Evolutionary conservation across 495 filamentous ascomycete genomes (phyloP).

Genomic region (Talaromyces wortmannii): DNA sequence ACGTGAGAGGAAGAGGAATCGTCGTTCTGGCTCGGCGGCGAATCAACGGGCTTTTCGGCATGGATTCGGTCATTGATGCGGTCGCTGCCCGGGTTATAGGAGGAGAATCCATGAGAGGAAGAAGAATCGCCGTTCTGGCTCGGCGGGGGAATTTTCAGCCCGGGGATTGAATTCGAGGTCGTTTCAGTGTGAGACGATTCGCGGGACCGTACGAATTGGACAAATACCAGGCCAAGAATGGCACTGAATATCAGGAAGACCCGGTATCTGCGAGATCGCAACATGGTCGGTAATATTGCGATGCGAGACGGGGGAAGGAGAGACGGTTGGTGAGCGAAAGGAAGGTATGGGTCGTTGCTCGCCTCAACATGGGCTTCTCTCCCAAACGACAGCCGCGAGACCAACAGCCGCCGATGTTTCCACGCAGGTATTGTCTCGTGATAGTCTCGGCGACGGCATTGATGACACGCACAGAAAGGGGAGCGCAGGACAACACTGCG

Average conservation of each 20-base stretch:
- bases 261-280: slow-evolving; percentile 71
- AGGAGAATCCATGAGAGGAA: not conserved
- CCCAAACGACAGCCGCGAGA: too few relatives aligned
- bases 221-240: slow-evolving; percentile 54
- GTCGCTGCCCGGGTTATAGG: not conserved
- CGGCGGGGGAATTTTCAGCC: not conserved
- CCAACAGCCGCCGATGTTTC: too few relatives aligned
- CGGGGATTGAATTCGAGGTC: not conserved
- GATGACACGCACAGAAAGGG: too few relatives aligned
- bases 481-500: too few relatives aligned
- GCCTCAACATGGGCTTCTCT: too few relatives aligned
- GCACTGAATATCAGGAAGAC: slow-evolving; percentile 65
- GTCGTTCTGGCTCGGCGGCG: not conserved
- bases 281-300: slow-evolving; percentile 43
- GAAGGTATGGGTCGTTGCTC: too few relatives aligned
- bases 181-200: slow-evolving; percentile 6
- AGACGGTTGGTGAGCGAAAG: too few relatives aligned
- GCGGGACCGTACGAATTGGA: slow-evolving; percentile 50
- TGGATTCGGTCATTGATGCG: not conserved
- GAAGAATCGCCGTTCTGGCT: not conserved
- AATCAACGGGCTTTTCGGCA: not conserved
- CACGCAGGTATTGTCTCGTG: too few relatives aligned
- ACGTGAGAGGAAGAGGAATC: not conserved
- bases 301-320: too few relatives aligned
- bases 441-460: too few relatives aligned